These are phyloP conservation scores for Taphrina deformans DNA, from an alignment of 1,139 yeast species.

Conservation along the genomic window DNA sequence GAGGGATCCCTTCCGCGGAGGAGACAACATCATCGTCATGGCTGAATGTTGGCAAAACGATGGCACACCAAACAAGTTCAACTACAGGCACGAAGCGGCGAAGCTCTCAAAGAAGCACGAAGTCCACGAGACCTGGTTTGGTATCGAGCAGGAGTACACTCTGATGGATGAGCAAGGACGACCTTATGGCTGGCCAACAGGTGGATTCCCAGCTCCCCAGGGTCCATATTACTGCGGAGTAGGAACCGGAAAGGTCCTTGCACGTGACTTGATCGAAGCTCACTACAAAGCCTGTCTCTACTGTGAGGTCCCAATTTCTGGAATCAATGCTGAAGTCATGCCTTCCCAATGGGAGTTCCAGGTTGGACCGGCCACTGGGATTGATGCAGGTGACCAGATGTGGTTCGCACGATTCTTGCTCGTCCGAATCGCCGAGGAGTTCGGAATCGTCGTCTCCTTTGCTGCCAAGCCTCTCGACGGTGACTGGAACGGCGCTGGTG, in stretches of 20 bases:
- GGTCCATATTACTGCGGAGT: constrained; percentile 99
- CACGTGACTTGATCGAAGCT: constrained; percentile 97
- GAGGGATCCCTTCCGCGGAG: constrained; percentile 96
- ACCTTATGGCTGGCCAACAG: constrained; percentile 98
- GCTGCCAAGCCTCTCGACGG: constrained; percentile 99
- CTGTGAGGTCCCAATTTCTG: constrained; percentile 85
- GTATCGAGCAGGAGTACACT: constrained; percentile 98
- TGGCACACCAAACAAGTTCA: constrained; percentile 97
- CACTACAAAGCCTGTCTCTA: constrained; percentile 97
- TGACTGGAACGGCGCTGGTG: constrained; percentile 99
- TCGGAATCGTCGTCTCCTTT: constrained; percentile 96
- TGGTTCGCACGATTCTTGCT: constrained; percentile 94
- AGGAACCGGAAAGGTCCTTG: constrained; percentile 97
- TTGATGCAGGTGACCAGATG: constrained; percentile 93
- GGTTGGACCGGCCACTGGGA: constrained; percentile 97
- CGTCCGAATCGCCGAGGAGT: constrained; percentile 95
- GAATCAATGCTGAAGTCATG: constrained; percentile 99
- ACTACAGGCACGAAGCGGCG: constrained; percentile 97
- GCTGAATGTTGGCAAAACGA: constrained; percentile 98
- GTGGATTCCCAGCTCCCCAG: constrained; percentile 99
- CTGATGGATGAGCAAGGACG: constrained; percentile 85
- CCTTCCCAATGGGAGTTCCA: constrained; percentile 99
- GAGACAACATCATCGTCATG: constrained; percentile 91
- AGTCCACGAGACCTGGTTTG: constrained; percentile 88
- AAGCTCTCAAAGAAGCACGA: constrained; percentile 93